Conservation (phyloP, 116 monocot species). For the Trichopus zeylanicus region DNA sequence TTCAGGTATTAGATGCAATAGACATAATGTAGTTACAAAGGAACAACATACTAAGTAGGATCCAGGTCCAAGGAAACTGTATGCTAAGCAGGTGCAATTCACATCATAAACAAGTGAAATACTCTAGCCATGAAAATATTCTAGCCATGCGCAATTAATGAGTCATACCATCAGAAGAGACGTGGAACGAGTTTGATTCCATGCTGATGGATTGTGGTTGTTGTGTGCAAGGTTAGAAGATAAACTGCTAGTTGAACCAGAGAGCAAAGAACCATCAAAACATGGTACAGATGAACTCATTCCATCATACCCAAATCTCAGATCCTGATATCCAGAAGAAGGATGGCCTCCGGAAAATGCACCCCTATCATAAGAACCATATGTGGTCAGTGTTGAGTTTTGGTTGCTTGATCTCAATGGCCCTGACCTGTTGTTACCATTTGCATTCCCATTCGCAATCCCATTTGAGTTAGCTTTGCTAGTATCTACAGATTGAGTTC, state of each 20-base stretch:
- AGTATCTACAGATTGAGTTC: slow-evolving; percentile 30
- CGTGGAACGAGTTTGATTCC: slow-evolving; percentile 41
- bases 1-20: background rate
- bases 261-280: slow-evolving; percentile 32
- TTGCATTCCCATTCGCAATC: slow-evolving; percentile 16
- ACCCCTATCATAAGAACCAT: slow-evolving; percentile 32
- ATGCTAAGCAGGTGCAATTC: background rate
- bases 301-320: slow-evolving; percentile 52
- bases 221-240: slow-evolving; percentile 27
- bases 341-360: slow-evolving; percentile 28
- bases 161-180: slow-evolving; percentile 37
- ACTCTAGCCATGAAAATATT: too few relatives aligned
- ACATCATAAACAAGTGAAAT: background rate
- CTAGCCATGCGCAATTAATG: background rate
- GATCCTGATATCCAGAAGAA: slow-evolving; percentile 36
- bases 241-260: slow-evolving; percentile 10
- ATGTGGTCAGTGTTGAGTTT: slow-evolving; percentile 30
- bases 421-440: slow-evolving; percentile 22
- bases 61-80: background rate
- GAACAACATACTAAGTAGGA: background rate
- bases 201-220: slow-evolving; percentile 15
- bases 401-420: slow-evolving; percentile 24
- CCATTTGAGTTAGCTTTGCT: slow-evolving; percentile 36
- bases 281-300: slow-evolving; percentile 51
- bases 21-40: background rate